Evolutionary conservation across 2,329 filamentous ascomycete species (phyloP).

Genomic region (Tolypocladium sp.): DNA sequence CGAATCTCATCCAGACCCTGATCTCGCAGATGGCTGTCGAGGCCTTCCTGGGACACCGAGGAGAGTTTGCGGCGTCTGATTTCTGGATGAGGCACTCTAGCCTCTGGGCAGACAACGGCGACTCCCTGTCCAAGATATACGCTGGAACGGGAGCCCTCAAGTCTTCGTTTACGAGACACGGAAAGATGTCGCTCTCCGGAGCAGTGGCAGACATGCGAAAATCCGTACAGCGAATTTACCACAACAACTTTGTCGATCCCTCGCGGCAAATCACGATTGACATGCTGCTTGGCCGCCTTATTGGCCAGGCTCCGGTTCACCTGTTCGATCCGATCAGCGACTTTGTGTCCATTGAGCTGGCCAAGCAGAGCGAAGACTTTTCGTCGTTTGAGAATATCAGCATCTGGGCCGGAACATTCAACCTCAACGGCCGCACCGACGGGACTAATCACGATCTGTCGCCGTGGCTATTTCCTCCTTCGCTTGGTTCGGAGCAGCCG

Average conservation of each 20-base stretch:
- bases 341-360: slow-evolving; percentile 70
- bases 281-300: slow-evolving; percentile 74
- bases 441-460: slow-evolving; percentile 74
- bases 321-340: slow-evolving; percentile 94
- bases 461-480: slow-evolving; percentile 69
- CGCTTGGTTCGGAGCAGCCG: slow-evolving; percentile 53
- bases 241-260: slow-evolving; percentile 96
- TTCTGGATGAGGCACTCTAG: slow-evolving; percentile 90
- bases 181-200: slow-evolving; percentile 92
- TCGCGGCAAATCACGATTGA: slow-evolving; percentile 91
- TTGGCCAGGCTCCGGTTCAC: slow-evolving; percentile 75
- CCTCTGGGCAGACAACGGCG: slow-evolving; percentile 95
- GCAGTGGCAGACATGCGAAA: slow-evolving; percentile 93
- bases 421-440: slow-evolving; percentile 79
- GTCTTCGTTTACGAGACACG: slow-evolving; percentile 85
- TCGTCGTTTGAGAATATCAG: slow-evolving; percentile 65
- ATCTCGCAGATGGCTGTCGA: slow-evolving; percentile 91
- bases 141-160: slow-evolving; percentile 93
- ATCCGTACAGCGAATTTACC: slow-evolving; percentile 86
- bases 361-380: slow-evolving; percentile 59
- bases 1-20: slow-evolving; percentile 91
- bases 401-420: slow-evolving; percentile 86
- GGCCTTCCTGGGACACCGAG: slow-evolving; percentile 67
- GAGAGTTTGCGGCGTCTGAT: slow-evolving; percentile 61
- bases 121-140: slow-evolving; percentile 89